These are phyloP conservation scores for Anastatica hierochuntica DNA, from an alignment of 345 rosid genomes.

Conservation along the genomic window DNA sequence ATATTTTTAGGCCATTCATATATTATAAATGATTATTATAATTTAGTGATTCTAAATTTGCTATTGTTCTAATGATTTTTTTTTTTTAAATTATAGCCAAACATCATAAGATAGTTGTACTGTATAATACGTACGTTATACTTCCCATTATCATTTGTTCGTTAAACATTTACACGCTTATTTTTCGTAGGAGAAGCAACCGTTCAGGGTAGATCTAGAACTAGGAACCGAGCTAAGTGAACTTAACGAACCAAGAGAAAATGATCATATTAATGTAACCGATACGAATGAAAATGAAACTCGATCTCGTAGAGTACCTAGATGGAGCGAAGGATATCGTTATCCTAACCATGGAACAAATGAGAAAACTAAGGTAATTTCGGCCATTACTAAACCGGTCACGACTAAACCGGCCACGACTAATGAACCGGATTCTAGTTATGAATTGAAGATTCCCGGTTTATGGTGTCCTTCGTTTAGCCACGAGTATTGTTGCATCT, in stretches of 20 bases:
- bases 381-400: too few species aligned
- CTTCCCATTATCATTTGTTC: background rate
- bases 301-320: too few species aligned
- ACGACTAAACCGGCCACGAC: background rate
- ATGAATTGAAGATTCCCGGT: background rate
- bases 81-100: too few species aligned
- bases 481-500: conserved; percentile 17
- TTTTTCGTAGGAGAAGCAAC: conserved; percentile 7
- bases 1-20: too few species aligned
- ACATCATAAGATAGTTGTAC: too few species aligned
- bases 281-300: background rate
- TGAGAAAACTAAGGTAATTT: too few species aligned
- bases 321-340: too few species aligned
- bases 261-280: background rate
- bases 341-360: too few species aligned
- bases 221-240: background rate
- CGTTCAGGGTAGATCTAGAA: conserved; percentile 14
- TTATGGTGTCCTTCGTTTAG: conserved; percentile 13
- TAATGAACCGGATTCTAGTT: background rate
- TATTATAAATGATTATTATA: too few species aligned
- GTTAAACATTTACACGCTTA: background rate
- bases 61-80: too few species aligned
- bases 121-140: background rate
- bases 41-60: too few species aligned
- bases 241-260: background rate